Percentiles rank a stretch among this genome's conserved stretches.
These are phyloP conservation scores for Lavandula angustifolia DNA, from an alignment of 257 asterid species.

Conservation along the genomic window DNA sequence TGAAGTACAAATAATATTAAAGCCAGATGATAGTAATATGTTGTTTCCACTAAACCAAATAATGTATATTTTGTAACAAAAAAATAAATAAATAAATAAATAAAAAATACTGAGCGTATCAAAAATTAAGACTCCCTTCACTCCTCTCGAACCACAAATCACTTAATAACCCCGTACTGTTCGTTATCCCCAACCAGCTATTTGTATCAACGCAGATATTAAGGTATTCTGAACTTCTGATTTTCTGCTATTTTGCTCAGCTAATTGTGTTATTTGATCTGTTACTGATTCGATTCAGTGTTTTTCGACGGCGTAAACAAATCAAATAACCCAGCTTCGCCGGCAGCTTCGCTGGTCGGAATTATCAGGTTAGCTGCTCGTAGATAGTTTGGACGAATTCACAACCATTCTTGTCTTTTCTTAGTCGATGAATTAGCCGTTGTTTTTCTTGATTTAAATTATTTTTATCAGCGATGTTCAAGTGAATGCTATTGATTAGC, in stretches of 20 bases:
- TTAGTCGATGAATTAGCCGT: background rate
- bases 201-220: conserved; percentile 4
- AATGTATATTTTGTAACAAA: too few relatives aligned
- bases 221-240: conserved; percentile 14
- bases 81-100: too few relatives aligned
- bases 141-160: conserved; percentile 24
- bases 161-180: conserved; percentile 21
- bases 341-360: conserved; percentile 11
- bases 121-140: conserved; percentile 1
- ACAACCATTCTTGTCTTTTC: background rate
- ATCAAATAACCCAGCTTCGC: conserved; percentile 19
- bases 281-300: conserved; percentile 29
- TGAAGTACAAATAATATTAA: too few relatives aligned
- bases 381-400: conserved; percentile 18
- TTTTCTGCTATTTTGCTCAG: conserved; percentile 8
- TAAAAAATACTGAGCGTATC: background rate
- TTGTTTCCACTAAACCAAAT: too few relatives aligned
- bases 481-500: conserved; percentile 11
- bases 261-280: conserved; percentile 28
- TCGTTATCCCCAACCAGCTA: conserved; percentile 18
- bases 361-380: conserved; percentile 36
- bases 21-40: too few relatives aligned
- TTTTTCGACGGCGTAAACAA: conserved; percentile 14
- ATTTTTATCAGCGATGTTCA: background rate
- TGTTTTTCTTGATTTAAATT: background rate